Evolutionary conservation across 1,284 basidiomycete genomes (phyloP).

Genomic region (Kwoniella shivajii): DNA sequence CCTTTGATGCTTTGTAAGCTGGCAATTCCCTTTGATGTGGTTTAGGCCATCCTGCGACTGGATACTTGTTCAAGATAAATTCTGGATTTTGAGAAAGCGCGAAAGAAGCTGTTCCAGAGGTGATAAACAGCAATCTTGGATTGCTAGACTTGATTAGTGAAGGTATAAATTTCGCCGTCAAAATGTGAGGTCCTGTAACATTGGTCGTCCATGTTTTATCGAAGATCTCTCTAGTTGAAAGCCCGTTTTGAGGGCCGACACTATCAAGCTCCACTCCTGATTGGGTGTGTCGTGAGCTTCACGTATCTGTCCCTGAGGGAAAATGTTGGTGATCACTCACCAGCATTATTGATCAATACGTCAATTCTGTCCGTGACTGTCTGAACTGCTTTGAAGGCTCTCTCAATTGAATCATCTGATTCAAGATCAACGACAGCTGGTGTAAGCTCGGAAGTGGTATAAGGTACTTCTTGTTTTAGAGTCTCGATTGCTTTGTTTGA

Average conservation of each 20-base stretch:
- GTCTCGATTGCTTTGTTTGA: conserved; percentile 11
- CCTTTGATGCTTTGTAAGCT: conserved; percentile 19
- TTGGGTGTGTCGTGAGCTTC: not conserved
- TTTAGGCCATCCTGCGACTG: conserved; percentile 12
- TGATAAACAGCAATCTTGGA: conserved; percentile 20
- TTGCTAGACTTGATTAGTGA: conserved; percentile 13
- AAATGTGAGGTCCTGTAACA: conserved; percentile 12
- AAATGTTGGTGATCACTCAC: conserved; percentile 3
- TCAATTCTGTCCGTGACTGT: conserved; percentile 30
- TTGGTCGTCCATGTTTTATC: conserved; percentile 13
- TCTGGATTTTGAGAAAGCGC: not conserved
- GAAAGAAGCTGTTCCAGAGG: conserved; percentile 15
- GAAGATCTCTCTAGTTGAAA: conserved; percentile 11
- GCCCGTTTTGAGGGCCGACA: not conserved
- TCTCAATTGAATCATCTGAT: conserved; percentile 13
- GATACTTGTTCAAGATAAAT: conserved; percentile 3
- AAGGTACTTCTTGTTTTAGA: not conserved
- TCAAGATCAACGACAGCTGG: conserved; percentile 11
- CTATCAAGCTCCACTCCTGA: conserved; percentile 7
- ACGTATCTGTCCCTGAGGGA: not conserved
- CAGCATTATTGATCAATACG: conserved; percentile 46
- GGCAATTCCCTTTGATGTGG: not conserved
- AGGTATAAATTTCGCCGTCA: conserved; percentile 17
- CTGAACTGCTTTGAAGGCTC: conserved; percentile 4
- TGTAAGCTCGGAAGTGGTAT: not conserved